Base-by-base conservation (phyloP, 2,329 filamentous ascomycete species). In the Diplocarpon rosae region DNA sequence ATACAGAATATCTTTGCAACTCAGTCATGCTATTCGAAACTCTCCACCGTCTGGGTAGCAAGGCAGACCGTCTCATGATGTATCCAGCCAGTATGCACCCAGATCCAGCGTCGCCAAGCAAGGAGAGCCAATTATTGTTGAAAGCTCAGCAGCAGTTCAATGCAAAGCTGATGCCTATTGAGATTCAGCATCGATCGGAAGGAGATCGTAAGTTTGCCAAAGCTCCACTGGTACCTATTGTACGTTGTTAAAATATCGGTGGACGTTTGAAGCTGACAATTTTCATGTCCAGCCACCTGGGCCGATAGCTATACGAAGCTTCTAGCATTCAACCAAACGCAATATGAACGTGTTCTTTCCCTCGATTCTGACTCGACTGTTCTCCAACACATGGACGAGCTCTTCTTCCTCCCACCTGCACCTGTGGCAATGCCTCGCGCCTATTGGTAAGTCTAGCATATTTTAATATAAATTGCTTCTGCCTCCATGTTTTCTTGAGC, bases 381-480 rank as follows among this genome's bases (percentile, higher is more conserved):
- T 2, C 68, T 83, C 3, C 67, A 78, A 47, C 63, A 69, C 16
- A 73, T 86, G 69, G 83, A 87, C 53, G 80, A 85, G 43, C 69
- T 86, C 0, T 87, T 87, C 63, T 70, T 81, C 24, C 66, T 83
- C 1, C 83, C 82, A 0, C 59, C 65, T 1, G 69, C 72, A 1
- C 66, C 72, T 1, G 70, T 82, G 3, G 80, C 80, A 2, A 80
- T 85, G 72, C 79, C 82, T 1, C 73, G 78, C 28, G 83, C 82
- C 8, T 85, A 86, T 60, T 86, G n/a, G n/a, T n/a, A n/a, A n/a
- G n/a, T n/a, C n/a, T n/a, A n/a, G n/a, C n/a, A n/a, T n/a, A n/a
- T n/a, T n/a, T n/a, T n/a, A n/a, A n/a, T n/a, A n/a, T n/a, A n/a
- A n/a, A n/a, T n/a, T n/a, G n/a, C n/a, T n/a, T n/a, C n/a, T n/a